Conservation (phyloP, 208 protist species). For the Trypanosoma avium region DNA sequence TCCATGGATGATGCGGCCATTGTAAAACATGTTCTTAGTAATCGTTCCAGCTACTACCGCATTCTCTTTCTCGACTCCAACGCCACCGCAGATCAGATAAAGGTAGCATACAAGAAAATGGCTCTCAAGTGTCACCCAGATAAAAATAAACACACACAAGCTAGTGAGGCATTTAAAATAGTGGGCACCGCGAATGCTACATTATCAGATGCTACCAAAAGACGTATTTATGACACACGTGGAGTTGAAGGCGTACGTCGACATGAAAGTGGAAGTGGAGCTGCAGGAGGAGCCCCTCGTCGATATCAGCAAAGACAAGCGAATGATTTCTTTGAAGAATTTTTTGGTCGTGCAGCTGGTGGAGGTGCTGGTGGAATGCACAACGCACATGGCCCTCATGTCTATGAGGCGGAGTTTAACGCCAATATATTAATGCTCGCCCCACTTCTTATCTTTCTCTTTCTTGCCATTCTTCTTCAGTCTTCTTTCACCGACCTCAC, state of each 20-base stretch:
- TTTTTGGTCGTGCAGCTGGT: conserved; percentile 47
- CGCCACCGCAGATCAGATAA: conserved; percentile 70
- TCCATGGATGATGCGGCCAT: conserved; percentile 62
- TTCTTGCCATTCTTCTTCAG: conserved; percentile 74
- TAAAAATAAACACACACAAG: conserved; percentile 80
- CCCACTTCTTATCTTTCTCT: conserved; percentile 68
- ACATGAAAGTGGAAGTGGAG: conserved; percentile 63
- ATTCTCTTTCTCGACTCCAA: conserved; percentile 66
- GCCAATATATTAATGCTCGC: conserved; percentile 59
- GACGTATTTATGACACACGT: conserved; percentile 76
- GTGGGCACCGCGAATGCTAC: conserved; percentile 73
- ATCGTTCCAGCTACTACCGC: conserved; percentile 79
- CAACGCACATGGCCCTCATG: conserved; percentile 9
- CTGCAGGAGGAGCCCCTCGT: conserved; percentile 8
- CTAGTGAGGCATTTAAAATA: conserved; percentile 90
- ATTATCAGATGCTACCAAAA: conserved; percentile 75
- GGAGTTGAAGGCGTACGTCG: conserved; percentile 81
- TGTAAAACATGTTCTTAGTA: conserved; percentile 74
- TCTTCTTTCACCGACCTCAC: conserved; percentile 54
- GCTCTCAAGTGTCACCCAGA: conserved; percentile 91
- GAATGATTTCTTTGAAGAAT: conserved; percentile 75
- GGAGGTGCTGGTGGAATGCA: conserved; percentile 13
- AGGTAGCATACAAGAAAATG: conserved; percentile 86
- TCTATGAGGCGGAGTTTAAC: conserved; percentile 39
- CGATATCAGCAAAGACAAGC: conserved; percentile 12